Conservation (phyloP, 2,329 filamentous ascomycete species). For the Penicillium brasilianum region DNA sequence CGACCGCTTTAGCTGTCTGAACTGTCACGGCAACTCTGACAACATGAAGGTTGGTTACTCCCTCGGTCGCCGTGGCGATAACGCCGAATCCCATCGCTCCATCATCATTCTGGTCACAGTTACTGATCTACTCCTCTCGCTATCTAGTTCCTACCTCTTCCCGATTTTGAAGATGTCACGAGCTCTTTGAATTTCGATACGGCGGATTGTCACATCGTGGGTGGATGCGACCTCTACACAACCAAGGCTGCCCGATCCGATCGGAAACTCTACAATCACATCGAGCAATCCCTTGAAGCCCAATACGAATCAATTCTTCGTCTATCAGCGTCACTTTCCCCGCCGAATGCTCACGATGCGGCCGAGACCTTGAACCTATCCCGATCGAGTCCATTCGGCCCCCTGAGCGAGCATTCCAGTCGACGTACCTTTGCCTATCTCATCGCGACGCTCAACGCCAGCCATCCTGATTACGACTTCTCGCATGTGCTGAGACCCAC, state of each 20-base stretch:
- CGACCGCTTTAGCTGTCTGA: too few species aligned
- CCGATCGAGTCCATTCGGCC: constrained; percentile 88
- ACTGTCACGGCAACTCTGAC: not conserved
- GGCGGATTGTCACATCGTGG: constrained; percentile 86
- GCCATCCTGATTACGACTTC: constrained; percentile 96
- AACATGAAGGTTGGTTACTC: constrained; percentile 22
- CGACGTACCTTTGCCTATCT: constrained; percentile 93
- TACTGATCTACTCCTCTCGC: not conserved
- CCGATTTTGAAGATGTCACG: constrained; percentile 88
- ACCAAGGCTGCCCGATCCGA: constrained; percentile 94
- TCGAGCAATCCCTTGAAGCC: constrained; percentile 87
- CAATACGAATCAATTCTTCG: constrained; percentile 88
- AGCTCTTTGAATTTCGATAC: constrained; percentile 96
- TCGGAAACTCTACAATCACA: constrained; percentile 96
- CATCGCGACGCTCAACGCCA: constrained; percentile 94
- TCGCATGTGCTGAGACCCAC: constrained; percentile 85
- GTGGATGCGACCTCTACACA: constrained; percentile 95
- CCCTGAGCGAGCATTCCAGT: constrained; percentile 83
- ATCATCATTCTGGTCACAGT: not conserved
- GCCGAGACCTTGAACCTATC: constrained; percentile 73
- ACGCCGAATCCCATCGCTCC: not conserved
- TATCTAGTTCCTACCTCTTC: constrained; percentile 82
- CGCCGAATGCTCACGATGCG: constrained; percentile 75
- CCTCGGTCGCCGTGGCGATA: constrained; percentile 16
- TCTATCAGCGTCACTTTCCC: constrained; percentile 84